Evolutionary conservation across 2,329 filamentous ascomycete genomes (phyloP).

Genomic region (Aspergillus felis): DNA sequence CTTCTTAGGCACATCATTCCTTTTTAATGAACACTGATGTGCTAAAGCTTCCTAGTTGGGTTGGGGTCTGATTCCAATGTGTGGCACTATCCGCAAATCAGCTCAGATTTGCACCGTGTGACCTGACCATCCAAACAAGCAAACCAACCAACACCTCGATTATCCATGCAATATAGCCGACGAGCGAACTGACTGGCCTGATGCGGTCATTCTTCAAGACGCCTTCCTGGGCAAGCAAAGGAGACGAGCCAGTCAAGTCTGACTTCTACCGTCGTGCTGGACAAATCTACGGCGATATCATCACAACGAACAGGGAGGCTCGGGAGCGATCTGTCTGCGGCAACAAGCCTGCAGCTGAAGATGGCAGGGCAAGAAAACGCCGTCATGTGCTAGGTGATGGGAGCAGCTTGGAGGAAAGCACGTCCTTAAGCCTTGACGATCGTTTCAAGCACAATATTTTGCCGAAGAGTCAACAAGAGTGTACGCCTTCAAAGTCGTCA

Average conservation of each 20-base stretch:
- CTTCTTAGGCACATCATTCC: neutral
- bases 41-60: neutral
- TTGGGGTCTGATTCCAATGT: neutral
- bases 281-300: conserved; percentile 45
- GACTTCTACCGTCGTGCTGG: conserved; percentile 49
- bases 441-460: too few relatives aligned
- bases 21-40: neutral
- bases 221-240: conserved; percentile 46
- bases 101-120: neutral
- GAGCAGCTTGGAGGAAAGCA: neutral
- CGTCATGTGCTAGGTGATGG: conserved; percentile 20
- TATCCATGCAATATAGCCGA: neutral
- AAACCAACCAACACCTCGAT: neutral
- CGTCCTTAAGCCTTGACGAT: neutral
- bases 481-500: neutral
- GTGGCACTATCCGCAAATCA: neutral
- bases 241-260: conserved; percentile 29
- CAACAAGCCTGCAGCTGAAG: conserved; percentile 3
- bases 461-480: neutral
- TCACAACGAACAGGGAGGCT: conserved; percentile 39
- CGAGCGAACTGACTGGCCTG: neutral
- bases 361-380: conserved; percentile 18
- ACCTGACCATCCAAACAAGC: neutral
- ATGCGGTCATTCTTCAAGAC: conserved; percentile 55
- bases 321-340: conserved; percentile 20